Base-by-base conservation (phyloP, 2,329 filamentous ascomycete species). In the Fusarium beomiforme region DNA sequence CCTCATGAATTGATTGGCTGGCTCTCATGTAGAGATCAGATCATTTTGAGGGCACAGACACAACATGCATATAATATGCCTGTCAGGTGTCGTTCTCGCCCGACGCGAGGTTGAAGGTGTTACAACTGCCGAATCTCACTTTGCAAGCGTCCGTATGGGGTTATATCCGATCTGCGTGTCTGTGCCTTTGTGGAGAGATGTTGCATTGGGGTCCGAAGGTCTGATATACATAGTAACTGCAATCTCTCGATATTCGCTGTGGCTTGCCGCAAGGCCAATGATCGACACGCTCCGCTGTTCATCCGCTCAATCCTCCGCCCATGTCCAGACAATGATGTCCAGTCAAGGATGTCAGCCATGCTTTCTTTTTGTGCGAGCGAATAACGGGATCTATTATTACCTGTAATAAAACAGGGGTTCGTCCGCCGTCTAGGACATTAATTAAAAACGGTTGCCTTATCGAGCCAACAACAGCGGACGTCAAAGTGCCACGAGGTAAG, bases 61-160 rank as follows among this genome's bases (percentile, higher is more conserved):
- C 26, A 55, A 33, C 39, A 23, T 24, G 47, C 47, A 50, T 24
- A 36, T 34, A 50, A 50, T 8, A 50, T 4, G 31, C 47, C 47
- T 50, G 21, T 33, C 12, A 36, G 21, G 12, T 24, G 21, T 34
- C 34, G 21, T 24, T 50, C 21, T 50, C 31, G 21, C 29, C 29
- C 29, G 29, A 10, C 29, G 29, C 31, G 21, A 24, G 34, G 10
- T 34, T 21, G n/a, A 26, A 33, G 51, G 8, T 21, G 16, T 10
- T 47, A 8, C 14, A 46, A 64, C 31, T 56, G 46, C 46, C 21
- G 61, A 21, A 55, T 55, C 59, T 64, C 34, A 46, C 12, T n/a
- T 39, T 39, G 26, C 46, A 23, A 17, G 12, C 19, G 16, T 36
- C 42, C 29, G 31, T n/a, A 43, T 42, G 13, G 14, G 26, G 23